These are phyloP conservation scores for Globisporangium nagaii DNA, from an alignment of 352 stramenopile genomes.

Conservation along the genomic window DNA sequence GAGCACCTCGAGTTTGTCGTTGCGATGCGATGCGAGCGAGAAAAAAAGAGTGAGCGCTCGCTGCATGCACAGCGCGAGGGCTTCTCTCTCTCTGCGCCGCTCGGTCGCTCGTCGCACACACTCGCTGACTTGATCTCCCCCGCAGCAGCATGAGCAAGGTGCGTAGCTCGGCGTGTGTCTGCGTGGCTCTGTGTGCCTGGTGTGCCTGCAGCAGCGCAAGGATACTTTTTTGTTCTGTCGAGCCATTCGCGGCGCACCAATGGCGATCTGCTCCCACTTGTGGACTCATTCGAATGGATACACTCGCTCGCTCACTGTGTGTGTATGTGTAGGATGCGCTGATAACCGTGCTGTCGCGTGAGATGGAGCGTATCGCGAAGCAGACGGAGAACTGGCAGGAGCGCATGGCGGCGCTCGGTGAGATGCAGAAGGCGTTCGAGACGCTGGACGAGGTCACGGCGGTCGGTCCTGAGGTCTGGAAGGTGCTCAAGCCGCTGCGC, in stretches of 20 bases:
- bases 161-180: background rate
- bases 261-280: no score
- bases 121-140: background rate
- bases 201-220: background rate
- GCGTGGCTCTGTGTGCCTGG: background rate
- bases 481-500: conserved; percentile 67
- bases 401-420: conserved; percentile 50
- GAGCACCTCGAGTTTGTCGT: no score
- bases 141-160: conserved; percentile 1
- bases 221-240: conserved; percentile 1
- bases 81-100: background rate
- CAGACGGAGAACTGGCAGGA: conserved; percentile 83
- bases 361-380: conserved; percentile 77
- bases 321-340: conserved; percentile 23
- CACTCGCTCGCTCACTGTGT: background rate
- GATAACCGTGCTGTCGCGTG: conserved; percentile 28
- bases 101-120: background rate
- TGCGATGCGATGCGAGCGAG: no score
- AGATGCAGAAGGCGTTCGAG: conserved; percentile 71
- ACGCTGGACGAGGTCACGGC: conserved; percentile 34
- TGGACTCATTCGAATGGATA: no score
- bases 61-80: background rate
- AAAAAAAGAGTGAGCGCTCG: conserved; percentile 3
- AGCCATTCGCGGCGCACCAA: no score
- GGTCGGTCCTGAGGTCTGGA: conserved; percentile 61